Conservation (phyloP, 2,329 filamentous ascomycete species). For the Didymella lethalis region DNA sequence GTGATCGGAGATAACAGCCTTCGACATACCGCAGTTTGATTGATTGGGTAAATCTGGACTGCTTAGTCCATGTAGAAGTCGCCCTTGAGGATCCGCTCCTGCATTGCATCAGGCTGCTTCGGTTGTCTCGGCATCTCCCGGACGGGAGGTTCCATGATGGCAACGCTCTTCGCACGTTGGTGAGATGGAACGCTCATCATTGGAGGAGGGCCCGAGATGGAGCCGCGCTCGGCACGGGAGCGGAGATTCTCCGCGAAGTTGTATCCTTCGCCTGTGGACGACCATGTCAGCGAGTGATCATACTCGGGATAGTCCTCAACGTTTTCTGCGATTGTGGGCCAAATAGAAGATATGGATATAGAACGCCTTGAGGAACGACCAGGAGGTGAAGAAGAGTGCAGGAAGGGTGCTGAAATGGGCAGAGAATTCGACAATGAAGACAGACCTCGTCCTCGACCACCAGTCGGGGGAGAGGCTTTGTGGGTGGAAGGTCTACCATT, state of each 20-base stretch:
- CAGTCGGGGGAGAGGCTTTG: constrained; percentile 60
- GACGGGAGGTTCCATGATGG: constrained; percentile 65
- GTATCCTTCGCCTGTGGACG: constrained; percentile 83
- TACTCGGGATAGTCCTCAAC: constrained; percentile 44
- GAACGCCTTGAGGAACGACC: constrained; percentile 32
- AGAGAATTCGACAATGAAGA: constrained; percentile 55
- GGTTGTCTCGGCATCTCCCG: constrained; percentile 66
- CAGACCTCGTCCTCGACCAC: constrained; percentile 66
- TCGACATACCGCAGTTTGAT: constrained; percentile 10
- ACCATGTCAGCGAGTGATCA: constrained; percentile 70
- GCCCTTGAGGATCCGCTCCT: constrained; percentile 95
- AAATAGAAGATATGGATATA: constrained; percentile 37
- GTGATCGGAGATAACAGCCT: too few relatives aligned
- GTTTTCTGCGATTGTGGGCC: constrained; percentile 43
- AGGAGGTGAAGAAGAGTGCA: constrained; percentile 34
- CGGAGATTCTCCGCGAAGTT: constrained; percentile 98
- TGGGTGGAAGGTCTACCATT: constrained; percentile 67
- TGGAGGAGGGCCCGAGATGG: constrained; percentile 59
- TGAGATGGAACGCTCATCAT: constrained; percentile 52
- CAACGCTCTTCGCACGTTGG: constrained; percentile 74
- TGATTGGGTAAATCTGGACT: neutral
- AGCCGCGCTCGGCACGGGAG: constrained; percentile 80
- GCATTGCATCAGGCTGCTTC: constrained; percentile 80
- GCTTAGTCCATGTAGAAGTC: constrained; percentile 95
- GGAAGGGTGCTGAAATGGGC: constrained; percentile 36